Conservation (phyloP, 148 eudicot species). For the Nepenthes mirabilis region DNA sequence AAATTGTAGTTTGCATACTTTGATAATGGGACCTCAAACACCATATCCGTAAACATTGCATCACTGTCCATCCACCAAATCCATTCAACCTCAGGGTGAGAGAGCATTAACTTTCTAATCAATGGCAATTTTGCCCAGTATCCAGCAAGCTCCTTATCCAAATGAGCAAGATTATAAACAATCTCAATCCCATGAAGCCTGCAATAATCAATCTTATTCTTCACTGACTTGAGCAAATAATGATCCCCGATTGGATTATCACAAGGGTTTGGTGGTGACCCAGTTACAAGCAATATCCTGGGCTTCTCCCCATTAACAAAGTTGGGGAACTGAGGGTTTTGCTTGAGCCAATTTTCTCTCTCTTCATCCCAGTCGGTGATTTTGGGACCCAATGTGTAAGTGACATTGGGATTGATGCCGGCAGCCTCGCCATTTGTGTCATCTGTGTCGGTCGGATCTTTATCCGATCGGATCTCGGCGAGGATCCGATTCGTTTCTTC, state of each 20-base stretch:
- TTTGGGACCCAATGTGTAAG: constrained; percentile 50
- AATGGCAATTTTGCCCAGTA: constrained; percentile 75
- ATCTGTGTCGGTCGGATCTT: constrained; percentile 11
- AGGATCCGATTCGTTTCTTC: constrained; percentile 35
- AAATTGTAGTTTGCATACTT: constrained; percentile 42
- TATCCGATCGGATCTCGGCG: constrained; percentile 43
- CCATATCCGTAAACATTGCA: constrained; percentile 90
- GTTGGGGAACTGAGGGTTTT: constrained; percentile 33
- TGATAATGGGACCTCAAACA: constrained; percentile 46
- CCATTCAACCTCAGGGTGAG: constrained; percentile 85
- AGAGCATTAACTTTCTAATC: constrained; percentile 51
- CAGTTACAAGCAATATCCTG: constrained; percentile 54
- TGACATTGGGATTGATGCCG: constrained; percentile 15
- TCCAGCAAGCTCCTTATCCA: constrained; percentile 61
- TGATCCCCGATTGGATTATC: constrained; percentile 85
- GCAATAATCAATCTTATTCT: constrained; percentile 86
- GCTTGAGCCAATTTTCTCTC: constrained; percentile 29
- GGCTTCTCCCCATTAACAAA: constrained; percentile 33
- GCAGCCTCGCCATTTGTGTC: constrained; percentile 5
- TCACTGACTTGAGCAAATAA: constrained; percentile 51
- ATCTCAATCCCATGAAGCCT: constrained; percentile 73
- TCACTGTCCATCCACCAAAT: constrained; percentile 94
- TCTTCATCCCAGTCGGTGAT: constrained; percentile 44
- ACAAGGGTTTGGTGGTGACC: constrained; percentile 70
- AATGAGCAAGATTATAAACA: constrained; percentile 64